Evolutionary conservation across 1,284 basidiomycete genomes (phyloP).

Genomic region (Inonotus hispidus): DNA sequence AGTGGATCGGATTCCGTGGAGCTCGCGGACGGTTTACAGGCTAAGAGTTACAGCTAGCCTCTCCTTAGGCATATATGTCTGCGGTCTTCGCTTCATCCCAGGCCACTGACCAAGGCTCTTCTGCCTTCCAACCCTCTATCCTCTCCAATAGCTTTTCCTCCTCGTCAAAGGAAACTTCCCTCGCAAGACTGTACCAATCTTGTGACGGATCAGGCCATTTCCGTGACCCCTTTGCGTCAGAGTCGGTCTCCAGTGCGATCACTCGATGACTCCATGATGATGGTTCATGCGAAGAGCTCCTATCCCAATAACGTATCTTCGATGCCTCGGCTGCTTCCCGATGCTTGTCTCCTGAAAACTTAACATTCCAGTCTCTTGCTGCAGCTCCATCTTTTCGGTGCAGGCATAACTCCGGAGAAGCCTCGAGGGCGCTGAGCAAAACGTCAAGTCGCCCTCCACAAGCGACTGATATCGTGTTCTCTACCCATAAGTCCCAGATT

Average conservation of each 20-base stretch:
- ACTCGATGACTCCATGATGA: not conserved
- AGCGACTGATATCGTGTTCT: slow-evolving; percentile 8
- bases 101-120: not conserved
- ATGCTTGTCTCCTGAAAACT: slow-evolving; percentile 10
- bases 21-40: not conserved
- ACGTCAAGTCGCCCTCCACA: slow-evolving; percentile 14
- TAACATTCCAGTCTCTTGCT: slow-evolving; percentile 12
- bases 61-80: not conserved
- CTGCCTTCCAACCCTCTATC: not conserved
- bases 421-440: slow-evolving; percentile 4
- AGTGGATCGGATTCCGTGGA: not conserved
- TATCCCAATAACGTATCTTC: not conserved
- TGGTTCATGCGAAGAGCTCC: not conserved
- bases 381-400: not conserved
- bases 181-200: not conserved
- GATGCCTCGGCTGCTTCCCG: slow-evolving; percentile 2
- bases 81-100: not conserved
- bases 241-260: not conserved
- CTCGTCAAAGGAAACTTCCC: not conserved
- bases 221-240: not conserved
- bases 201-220: not conserved
- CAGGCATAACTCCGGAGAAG: not conserved
- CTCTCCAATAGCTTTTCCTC: not conserved
- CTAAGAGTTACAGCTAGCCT: not conserved
- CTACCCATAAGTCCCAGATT: slow-evolving; percentile 16